Evolutionary conservation across 2,329 filamentous ascomycete species (phyloP).

Genomic region (Colletotrichum echinochloae): DNA sequence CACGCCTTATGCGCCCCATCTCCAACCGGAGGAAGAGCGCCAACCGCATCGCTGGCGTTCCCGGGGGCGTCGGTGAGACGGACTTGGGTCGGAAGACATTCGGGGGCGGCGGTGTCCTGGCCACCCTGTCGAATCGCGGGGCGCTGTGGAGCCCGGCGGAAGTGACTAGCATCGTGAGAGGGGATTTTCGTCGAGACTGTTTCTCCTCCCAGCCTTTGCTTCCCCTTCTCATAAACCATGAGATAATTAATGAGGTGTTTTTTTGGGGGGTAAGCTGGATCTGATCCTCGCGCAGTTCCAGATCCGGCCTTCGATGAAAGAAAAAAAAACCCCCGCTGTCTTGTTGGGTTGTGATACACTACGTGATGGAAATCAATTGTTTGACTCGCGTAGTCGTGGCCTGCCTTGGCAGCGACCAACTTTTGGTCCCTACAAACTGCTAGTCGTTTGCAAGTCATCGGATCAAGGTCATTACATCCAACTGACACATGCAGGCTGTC

Average conservation of each 20-base stretch:
- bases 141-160: constrained; percentile 4
- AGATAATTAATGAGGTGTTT: constrained; percentile 23
- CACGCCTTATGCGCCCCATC: constrained; percentile 18
- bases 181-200: not conserved
- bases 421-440: constrained; percentile 6
- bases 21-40: constrained; percentile 19
- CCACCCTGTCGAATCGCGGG: not conserved
- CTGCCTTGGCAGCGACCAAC: constrained; percentile 27
- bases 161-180: constrained; percentile 16
- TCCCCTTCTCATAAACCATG: constrained; percentile 5
- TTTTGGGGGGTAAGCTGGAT: not conserved
- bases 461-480: not conserved
- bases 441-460: constrained; percentile 3
- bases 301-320: not conserved
- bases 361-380: constrained; percentile 30
- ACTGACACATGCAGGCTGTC: constrained; percentile 1
- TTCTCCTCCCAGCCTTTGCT: not conserved
- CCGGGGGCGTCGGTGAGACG: constrained; percentile 16
- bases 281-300: not conserved
- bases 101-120: constrained; percentile 21
- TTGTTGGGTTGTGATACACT: constrained; percentile 25
- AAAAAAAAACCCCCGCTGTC: not conserved
- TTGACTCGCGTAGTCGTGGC: constrained; percentile 26
- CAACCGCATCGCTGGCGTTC: constrained; percentile 4
- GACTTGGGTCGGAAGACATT: constrained; percentile 21